Conservation (phyloP, 176 grass and related monocot genomes). For the Avena atlantica region DNA sequence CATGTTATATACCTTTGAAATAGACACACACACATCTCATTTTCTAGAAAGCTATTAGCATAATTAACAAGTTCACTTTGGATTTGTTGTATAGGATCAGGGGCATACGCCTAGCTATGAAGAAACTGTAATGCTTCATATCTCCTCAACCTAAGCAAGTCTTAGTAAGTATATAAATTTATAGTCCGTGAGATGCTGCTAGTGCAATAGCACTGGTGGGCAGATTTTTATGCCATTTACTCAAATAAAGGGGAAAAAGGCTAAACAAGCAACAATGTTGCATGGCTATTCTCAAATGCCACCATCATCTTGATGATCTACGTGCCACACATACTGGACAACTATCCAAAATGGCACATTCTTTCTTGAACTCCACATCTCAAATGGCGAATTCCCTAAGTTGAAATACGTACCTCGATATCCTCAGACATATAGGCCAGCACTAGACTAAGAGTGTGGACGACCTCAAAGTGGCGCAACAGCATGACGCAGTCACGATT, state of each 20-base stretch:
- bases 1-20: neutral
- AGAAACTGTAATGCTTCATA: neutral
- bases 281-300: neutral
- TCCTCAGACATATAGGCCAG: neutral
- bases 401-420: neutral
- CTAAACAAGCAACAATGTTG: neutral
- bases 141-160: neutral
- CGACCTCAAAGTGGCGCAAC: neutral
- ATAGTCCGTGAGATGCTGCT: neutral
- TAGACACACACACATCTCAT: neutral
- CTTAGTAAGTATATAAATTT: neutral
- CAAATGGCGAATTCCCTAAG: neutral
- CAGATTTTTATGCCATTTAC: neutral
- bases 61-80: neutral
- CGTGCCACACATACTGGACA: neutral
- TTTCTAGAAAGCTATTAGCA: neutral
- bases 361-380: neutral
- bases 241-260: neutral
- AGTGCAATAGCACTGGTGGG: neutral
- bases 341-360: neutral
- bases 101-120: neutral
- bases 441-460: neutral
- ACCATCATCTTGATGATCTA: conserved; percentile 7
- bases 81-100: conserved; percentile 3
- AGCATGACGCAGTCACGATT: neutral